Evolutionary conservation across 352 stramenopile genomes (phyloP).

Genomic region (Phytopythium boreale): DNA sequence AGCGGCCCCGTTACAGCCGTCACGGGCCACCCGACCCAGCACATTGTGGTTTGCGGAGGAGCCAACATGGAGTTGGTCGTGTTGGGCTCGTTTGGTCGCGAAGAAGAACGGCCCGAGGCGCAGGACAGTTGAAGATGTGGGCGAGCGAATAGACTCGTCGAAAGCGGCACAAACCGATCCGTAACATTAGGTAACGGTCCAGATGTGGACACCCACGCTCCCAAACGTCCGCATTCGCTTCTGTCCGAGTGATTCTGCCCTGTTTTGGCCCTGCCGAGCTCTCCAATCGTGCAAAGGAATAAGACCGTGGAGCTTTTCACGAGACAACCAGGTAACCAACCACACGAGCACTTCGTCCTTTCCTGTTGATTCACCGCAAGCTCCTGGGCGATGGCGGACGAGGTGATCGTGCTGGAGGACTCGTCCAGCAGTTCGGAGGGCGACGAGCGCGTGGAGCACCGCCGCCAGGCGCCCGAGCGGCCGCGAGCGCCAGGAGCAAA

Average conservation of each 20-base stretch:
- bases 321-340: neutral
- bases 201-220: too few species aligned
- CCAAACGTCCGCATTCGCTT: too few species aligned
- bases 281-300: too few species aligned
- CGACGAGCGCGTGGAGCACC: neutral
- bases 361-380: too few species aligned
- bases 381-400: neutral
- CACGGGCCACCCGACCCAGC: slow-evolving; percentile 35
- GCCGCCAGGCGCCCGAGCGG: neutral
- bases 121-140: neutral
- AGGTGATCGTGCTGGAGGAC: slow-evolving; percentile 5
- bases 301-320: neutral
- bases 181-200: neutral
- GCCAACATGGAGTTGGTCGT: slow-evolving; percentile 38
- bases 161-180: too few species aligned
- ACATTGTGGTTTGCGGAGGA: slow-evolving; percentile 44
- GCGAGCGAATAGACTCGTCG: too few species aligned
- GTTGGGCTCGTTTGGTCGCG: slow-evolving; percentile 9
- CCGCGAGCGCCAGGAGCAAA: neutral
- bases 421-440: neutral
- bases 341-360: neutral
- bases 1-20: slow-evolving; percentile 42
- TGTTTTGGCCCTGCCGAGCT: too few species aligned
- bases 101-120: neutral
- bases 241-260: too few species aligned